Base-by-base conservation (phyloP, 2,329 filamentous ascomycete species). In the Colletotrichum liriopes region DNA sequence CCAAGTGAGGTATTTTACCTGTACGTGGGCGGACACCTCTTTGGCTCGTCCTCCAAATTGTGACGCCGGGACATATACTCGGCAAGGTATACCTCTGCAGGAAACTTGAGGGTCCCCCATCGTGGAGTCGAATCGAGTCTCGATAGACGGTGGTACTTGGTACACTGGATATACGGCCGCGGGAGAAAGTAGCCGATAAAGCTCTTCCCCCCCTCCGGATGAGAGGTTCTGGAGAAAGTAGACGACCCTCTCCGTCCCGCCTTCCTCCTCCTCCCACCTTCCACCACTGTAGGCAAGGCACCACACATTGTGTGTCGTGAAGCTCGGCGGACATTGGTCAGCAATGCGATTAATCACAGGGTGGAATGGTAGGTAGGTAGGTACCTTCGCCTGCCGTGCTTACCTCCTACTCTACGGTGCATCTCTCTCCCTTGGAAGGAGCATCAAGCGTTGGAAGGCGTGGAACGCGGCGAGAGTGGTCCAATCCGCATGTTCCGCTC, bases 401-500 rank as follows among this genome's bases (percentile, higher is more conserved):
- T 29, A 16, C 26, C 26, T 52, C 26, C 26, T 52, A n/a, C 14
- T 52, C 49, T 51, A 29, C 14, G 11, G 47, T 18, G 47, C 26
- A 20, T 18, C 51, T 35, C 20, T 55, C 29, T 6, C 20, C 29
- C 32, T 1, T 1, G 18, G 7, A 2, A 20, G 51, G 29, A 12
- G 20, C 20, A 49, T 23, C 20, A 43, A 18, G 49, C 20, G 8
- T 11, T 51, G 35, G 52, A 7, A 58, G 2, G 32, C 66, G 43
- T 65, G 60, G 66, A 41, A 63, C 37, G 49, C 58, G 58, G 54
- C 43, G 20, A 51, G 54, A 43, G 56, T 58, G 64, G 45, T 43
- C 47, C 35, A 61, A 26, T 56, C 55, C 65, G 61, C 65, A 61
- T 54, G 26, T 61, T 47, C 55, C 55, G 65, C 45, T 41, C 45